These are phyloP conservation scores for Cyclotella cryptica DNA, from an alignment of 108 stramenopile genomes.

Conservation along the genomic window DNA sequence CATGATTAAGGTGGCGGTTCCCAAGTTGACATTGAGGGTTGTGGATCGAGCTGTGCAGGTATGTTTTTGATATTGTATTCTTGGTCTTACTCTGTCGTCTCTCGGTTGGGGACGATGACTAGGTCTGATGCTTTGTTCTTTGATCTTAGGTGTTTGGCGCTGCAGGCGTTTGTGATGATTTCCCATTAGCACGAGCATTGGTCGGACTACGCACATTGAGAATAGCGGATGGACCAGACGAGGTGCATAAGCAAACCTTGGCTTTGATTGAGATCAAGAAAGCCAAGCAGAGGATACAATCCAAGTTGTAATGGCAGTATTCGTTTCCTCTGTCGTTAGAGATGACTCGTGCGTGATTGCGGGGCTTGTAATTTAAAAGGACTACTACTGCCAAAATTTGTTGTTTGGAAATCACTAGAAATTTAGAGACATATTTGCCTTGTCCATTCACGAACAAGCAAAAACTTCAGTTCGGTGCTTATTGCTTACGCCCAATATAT, in stretches of 20 bases:
- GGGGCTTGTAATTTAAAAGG: too few species aligned
- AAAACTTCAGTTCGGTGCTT: too few species aligned
- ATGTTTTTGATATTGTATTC: constrained; percentile 38
- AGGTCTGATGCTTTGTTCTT: constrained; percentile 42
- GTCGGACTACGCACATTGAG: constrained; percentile 87
- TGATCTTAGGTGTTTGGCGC: constrained; percentile 82
- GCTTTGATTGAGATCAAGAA: constrained; percentile 78
- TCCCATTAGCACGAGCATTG: constrained; percentile 77
- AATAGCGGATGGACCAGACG: constrained; percentile 98
- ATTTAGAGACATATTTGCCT: too few species aligned
- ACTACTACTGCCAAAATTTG: too few species aligned
- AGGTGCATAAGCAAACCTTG: constrained; percentile 85
- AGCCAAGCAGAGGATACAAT: constrained; percentile 29
- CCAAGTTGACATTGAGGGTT: constrained; percentile 69
- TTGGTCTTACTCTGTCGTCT: too few species aligned
- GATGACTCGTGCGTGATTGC: background rate
- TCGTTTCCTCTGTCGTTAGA: background rate
- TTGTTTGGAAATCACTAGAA: too few species aligned
- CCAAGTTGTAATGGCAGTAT: constrained; percentile 8
- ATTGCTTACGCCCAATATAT: too few species aligned
- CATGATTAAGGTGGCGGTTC: constrained; percentile 92
- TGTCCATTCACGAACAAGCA: too few species aligned
- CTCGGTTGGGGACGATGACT: constrained; percentile 93
- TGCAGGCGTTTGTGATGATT: constrained; percentile 87
- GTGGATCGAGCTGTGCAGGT: constrained; percentile 93